Evolutionary conservation across 2,329 filamentous ascomycete species (phyloP).

Genomic region (Ceratocystis lukuohia): DNA sequence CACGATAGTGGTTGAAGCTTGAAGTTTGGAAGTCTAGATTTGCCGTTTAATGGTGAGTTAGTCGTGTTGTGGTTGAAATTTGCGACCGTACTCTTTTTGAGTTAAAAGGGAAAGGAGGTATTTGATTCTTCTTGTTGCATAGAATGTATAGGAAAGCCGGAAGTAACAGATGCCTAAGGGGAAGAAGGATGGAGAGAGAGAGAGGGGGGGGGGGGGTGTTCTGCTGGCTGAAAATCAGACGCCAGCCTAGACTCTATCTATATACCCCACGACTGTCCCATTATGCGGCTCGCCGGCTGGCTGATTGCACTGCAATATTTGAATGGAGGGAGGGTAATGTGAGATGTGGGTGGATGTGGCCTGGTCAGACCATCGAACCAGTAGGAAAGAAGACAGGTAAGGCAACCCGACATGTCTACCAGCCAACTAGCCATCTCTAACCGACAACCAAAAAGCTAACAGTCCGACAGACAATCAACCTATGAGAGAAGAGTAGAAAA

Average conservation of each 20-base stretch:
- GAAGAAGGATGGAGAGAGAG: conserved; percentile 1
- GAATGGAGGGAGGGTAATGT: background rate
- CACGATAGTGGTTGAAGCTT: background rate
- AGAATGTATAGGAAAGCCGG: background rate
- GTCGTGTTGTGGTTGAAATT: background rate
- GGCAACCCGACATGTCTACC: background rate
- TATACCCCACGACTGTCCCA: background rate
- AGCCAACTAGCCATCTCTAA: background rate
- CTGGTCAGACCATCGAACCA: background rate
- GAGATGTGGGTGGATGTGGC: background rate
- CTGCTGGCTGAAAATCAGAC: background rate
- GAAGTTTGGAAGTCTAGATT: background rate
- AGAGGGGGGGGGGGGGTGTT: background rate
- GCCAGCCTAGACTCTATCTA: background rate
- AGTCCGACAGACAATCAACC: background rate
- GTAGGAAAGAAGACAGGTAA: background rate
- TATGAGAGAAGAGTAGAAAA: background rate
- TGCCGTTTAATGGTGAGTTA: background rate
- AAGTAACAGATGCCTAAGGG: background rate
- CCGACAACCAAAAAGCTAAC: background rate
- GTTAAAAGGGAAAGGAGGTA: background rate
- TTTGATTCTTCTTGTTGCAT: background rate
- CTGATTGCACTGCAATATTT: background rate
- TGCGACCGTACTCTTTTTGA: background rate
- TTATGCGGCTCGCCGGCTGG: conserved; percentile 5